Conservation (phyloP, 305 asterid genomes). For the Fraxinus platypoda region DNA sequence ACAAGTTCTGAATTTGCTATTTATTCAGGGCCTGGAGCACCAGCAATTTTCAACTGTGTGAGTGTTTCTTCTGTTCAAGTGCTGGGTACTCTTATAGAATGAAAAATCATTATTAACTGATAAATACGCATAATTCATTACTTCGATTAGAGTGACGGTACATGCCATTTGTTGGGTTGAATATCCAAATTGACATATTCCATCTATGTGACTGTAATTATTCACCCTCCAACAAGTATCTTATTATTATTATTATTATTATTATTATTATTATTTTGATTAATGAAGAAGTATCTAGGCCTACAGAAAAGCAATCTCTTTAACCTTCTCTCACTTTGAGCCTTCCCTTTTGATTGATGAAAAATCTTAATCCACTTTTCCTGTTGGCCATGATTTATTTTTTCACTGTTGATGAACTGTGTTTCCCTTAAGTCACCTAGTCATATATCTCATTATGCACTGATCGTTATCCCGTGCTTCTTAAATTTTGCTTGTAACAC, state of each 20-base stretch:
- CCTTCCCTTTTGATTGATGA: neutral
- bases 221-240: neutral
- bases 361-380: neutral
- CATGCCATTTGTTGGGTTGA: neutral
- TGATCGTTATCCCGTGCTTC: neutral
- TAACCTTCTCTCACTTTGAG: neutral
- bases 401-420: neutral
- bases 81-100: neutral
- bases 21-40: conserved; percentile 89
- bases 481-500: neutral
- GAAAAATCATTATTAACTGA: neutral
- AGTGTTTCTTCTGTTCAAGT: conserved; percentile 32
- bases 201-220: neutral
- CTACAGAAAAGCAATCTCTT: neutral
- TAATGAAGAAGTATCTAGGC: neutral
- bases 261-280: too few relatives aligned
- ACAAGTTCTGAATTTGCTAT: conserved; percentile 12
- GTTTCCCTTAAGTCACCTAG: neutral
- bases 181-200: neutral
- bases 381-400: neutral
- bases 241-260: too few relatives aligned
- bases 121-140: neutral
- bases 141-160: neutral
- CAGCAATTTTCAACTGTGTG: conserved; percentile 76
- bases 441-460: neutral